These are phyloP conservation scores for Alternaria viburni DNA, from an alignment of 2,329 filamentous ascomycete genomes.

Conservation along the genomic window DNA sequence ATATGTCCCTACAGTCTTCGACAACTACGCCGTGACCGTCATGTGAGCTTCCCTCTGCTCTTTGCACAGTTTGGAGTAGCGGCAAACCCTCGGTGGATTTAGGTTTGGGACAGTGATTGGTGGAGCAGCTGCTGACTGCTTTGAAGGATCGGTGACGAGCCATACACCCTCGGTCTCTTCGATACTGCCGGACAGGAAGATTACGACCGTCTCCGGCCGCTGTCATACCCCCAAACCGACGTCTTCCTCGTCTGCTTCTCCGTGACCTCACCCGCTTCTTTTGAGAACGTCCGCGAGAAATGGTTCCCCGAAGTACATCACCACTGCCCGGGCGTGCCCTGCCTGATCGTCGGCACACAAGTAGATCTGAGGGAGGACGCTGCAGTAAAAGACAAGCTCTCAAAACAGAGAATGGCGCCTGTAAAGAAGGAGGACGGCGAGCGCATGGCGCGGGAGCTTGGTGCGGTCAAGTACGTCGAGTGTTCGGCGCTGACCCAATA, in stretches of 20 bases:
- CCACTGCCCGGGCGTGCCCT: constrained; percentile 96
- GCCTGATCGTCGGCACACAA: constrained; percentile 96
- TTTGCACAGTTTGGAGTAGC: neutral
- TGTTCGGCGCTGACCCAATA: constrained; percentile 98
- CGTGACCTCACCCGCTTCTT: constrained; percentile 94
- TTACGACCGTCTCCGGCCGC: constrained; percentile 94
- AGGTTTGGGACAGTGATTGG: neutral
- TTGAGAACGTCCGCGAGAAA: constrained; percentile 99
- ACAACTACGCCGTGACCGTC: constrained; percentile 99
- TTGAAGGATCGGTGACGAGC: constrained; percentile 95
- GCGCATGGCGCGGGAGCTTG: constrained; percentile 95
- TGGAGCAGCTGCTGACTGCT: constrained; percentile 32
- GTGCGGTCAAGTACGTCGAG: constrained; percentile 98
- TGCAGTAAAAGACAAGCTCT: constrained; percentile 85
- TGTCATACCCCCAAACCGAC: constrained; percentile 98
- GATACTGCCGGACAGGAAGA: constrained; percentile 99
- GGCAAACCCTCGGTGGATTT: neutral
- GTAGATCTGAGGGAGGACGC: constrained; percentile 92
- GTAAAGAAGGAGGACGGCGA: constrained; percentile 93
- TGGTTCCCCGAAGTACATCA: constrained; percentile 99
- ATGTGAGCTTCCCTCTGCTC: constrained; percentile 71
- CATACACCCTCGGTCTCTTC: constrained; percentile 95
- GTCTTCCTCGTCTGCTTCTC: constrained; percentile 99
- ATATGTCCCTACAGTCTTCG: constrained; percentile 99
- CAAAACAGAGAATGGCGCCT: constrained; percentile 95